A percentile compares a stretch with the other conserved stretches of the same genome.
Evolutionary conservation across 2,329 filamentous ascomycete genomes (phyloP).

Genomic region (Tolypocladium tropicale): DNA sequence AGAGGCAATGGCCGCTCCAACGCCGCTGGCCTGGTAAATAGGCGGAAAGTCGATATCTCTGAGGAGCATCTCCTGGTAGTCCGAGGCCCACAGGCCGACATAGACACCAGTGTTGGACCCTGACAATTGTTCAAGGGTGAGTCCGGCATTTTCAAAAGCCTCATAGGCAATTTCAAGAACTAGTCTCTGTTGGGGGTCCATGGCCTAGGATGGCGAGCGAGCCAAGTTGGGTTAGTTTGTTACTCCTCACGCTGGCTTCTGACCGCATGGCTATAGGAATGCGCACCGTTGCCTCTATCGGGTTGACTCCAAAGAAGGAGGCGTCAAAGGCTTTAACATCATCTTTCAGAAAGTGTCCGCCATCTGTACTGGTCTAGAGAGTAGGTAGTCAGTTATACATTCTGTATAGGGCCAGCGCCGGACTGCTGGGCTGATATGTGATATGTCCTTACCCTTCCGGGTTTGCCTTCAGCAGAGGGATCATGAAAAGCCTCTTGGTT

Average conservation of each 20-base stretch:
- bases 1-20: conserved; percentile 29
- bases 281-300: conserved; percentile 6
- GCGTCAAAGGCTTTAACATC: conserved; percentile 15
- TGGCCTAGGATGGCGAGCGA: conserved; percentile 4
- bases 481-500: conserved; percentile 29
- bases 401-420: neutral
- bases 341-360: conserved; percentile 16
- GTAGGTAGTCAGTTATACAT: neutral
- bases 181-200: conserved; percentile 18
- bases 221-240: neutral
- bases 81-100: conserved; percentile 14
- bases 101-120: conserved; percentile 18
- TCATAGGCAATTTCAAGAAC: conserved; percentile 16
- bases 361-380: conserved; percentile 6
- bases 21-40: conserved; percentile 35
- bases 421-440: neutral
- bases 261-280: neutral
- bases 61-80: conserved; percentile 12
- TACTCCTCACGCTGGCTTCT: neutral
- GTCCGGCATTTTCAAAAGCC: conserved; percentile 20
- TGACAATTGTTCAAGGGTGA: conserved; percentile 15
- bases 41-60: conserved; percentile 29
- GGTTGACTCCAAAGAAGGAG: conserved; percentile 12
- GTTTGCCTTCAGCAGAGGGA: conserved; percentile 7
- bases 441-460: conserved; percentile 2